A percentile compares a stretch with the other conserved stretches of the same genome.
Evolutionary conservation across 2,329 filamentous ascomycete genomes (phyloP).

Genomic region (Ascochyta koolunga): DNA sequence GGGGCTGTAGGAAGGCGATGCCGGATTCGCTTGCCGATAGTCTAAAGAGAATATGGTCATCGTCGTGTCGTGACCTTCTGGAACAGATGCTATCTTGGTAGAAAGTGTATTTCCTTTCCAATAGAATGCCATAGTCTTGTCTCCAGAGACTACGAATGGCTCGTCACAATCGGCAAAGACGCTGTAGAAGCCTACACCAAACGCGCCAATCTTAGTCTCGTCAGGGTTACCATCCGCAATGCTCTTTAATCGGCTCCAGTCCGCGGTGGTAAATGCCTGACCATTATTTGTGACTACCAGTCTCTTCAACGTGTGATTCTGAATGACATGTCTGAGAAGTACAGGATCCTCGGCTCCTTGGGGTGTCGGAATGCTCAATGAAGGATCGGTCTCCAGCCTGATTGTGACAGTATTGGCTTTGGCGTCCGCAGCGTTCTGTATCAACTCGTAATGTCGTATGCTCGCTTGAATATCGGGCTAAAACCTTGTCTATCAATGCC

Average conservation of each 20-base stretch:
- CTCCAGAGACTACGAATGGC: slow-evolving; percentile 92
- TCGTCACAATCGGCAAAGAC: slow-evolving; percentile 98
- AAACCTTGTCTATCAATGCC: slow-evolving; percentile 95
- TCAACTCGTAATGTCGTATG: slow-evolving; percentile 86
- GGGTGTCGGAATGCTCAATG: slow-evolving; percentile 74
- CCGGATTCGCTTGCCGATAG: slow-evolving; percentile 78
- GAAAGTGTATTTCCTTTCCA: slow-evolving; percentile 99
- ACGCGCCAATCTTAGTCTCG: slow-evolving; percentile 98
- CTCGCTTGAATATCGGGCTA: slow-evolving; percentile 95
- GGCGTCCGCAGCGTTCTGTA: slow-evolving; percentile 98
- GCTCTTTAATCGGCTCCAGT: slow-evolving; percentile 91
- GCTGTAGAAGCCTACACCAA: slow-evolving; percentile 98
- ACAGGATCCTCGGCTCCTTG: slow-evolving; percentile 70
- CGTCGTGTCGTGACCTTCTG: slow-evolving; percentile 66
- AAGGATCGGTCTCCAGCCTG: slow-evolving; percentile 90
- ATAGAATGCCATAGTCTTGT: slow-evolving; percentile 96
- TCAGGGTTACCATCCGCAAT: slow-evolving; percentile 99
- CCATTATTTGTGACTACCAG: slow-evolving; percentile 95
- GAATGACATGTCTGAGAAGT: slow-evolving; percentile 79
- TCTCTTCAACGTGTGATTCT: slow-evolving; percentile 83
- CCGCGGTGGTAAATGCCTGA: slow-evolving; percentile 82
- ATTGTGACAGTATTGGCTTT: slow-evolving; percentile 88
- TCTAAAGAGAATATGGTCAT: slow-evolving; percentile 95
- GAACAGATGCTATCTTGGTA: slow-evolving; percentile 81
- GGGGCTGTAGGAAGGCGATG: slow-evolving; percentile 46